phyloP scores from a whole-genome alignment of 257 asterid species.

The Nicotiana tabacum region DNA sequence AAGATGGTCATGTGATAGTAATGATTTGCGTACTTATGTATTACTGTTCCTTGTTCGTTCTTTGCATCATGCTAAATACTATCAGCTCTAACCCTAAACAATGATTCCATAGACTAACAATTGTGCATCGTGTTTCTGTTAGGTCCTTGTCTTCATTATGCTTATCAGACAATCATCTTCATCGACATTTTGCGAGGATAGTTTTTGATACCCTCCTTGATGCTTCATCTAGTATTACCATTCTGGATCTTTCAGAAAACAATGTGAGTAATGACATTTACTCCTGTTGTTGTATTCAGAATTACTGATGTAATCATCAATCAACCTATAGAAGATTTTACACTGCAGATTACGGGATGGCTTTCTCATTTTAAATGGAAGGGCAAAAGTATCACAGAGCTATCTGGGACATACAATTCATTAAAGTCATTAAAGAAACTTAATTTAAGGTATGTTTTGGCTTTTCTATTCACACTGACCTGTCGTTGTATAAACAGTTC shows the following conservation, averaged over 20 bases:
- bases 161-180: conserved; percentile 62
- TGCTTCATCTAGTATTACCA: conserved; percentile 49
- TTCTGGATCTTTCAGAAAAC: conserved; percentile 88
- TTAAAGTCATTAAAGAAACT: conserved; percentile 59
- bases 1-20: not conserved
- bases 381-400: conserved; percentile 27
- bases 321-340: conserved; percentile 8
- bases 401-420: conserved; percentile 43
- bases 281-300: conserved; percentile 9
- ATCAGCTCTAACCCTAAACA: not conserved
- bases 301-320: conserved; percentile 6
- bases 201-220: conserved; percentile 58
- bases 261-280: conserved; percentile 44
- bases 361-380: conserved; percentile 57
- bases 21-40: not conserved
- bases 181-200: conserved; percentile 46
- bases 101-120: not conserved
- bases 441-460: conserved; percentile 66
- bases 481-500: not conserved
- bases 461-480: conserved; percentile 2
- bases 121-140: conserved; percentile 9
- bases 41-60: not conserved
- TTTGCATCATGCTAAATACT: not conserved
- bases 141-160: conserved; percentile 68
- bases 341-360: conserved; percentile 73